phyloP scores from a whole-genome alignment of 208 protist genomes.

The Perkinsela sp. region DNA sequence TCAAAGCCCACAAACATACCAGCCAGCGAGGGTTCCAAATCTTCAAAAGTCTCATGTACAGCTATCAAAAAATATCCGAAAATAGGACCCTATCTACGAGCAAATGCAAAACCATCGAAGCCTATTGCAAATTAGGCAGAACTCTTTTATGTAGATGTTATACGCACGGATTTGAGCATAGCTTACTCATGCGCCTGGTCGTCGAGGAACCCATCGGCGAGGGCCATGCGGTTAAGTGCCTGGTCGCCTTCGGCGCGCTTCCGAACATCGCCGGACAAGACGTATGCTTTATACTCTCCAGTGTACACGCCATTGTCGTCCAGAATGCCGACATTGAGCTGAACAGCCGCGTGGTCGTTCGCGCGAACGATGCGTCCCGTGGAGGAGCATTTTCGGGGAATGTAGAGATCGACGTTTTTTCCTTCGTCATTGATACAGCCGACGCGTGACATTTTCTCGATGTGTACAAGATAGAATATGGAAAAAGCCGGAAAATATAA shows the following conservation, averaged over 20 bases:
- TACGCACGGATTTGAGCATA: no score
- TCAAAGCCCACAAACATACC: no score
- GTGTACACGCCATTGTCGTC: constrained; percentile 57
- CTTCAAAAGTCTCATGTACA: no score
- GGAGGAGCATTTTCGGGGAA: constrained; percentile 82
- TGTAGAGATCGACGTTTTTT: constrained; percentile 74
- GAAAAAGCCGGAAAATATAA: background rate
- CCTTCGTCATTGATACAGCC: constrained; percentile 66
- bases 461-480: background rate
- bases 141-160: no score
- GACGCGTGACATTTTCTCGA: constrained; percentile 6
- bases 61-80: no score
- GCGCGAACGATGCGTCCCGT: constrained; percentile 74
- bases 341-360: constrained; percentile 76
- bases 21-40: no score
- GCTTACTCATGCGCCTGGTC: no score
- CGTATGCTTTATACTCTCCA: constrained; percentile 65
- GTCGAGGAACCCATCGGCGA: constrained; percentile 29
- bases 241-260: constrained; percentile 67
- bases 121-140: no score
- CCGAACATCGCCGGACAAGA: constrained; percentile 77
- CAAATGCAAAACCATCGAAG: no score
- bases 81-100: no score
- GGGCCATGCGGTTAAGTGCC: constrained; percentile 72
- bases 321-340: constrained; percentile 80